A percentile compares a stretch with the other conserved stretches of the same genome.
phyloP scores from a whole-genome alignment of 208 protist species.

The Wallacemonas collosoma region DNA sequence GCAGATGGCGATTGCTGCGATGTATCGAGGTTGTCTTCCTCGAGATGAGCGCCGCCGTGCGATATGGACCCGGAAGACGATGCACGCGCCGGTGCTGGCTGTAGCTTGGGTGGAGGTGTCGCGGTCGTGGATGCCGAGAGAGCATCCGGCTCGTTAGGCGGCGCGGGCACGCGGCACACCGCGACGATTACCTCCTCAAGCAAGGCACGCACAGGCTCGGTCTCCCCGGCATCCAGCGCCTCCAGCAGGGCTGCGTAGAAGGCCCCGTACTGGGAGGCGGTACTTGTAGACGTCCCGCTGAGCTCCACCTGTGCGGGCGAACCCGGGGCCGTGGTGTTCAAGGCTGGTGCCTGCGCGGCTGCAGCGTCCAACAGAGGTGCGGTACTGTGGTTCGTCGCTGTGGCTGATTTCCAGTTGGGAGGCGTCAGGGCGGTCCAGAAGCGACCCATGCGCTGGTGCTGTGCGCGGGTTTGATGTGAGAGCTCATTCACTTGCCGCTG shows the following conservation, averaged over 20 bases:
- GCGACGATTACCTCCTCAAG: not conserved
- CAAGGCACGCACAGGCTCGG: constrained; percentile 11
- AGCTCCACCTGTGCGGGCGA: constrained; percentile 1
- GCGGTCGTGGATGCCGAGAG: too few relatives aligned
- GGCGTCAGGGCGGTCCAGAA: constrained; percentile 31
- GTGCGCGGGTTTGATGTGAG: constrained; percentile 29
- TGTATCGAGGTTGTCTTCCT: too few relatives aligned
- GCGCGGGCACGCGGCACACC: not conserved
- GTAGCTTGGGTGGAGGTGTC: too few relatives aligned
- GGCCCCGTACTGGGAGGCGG: not conserved
- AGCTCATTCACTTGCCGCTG: constrained; percentile 54
- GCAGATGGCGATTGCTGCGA: not conserved
- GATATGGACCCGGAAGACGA: too few relatives aligned
- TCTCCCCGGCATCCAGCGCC: constrained; percentile 24
- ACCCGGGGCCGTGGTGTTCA: not conserved
- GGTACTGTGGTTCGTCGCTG: not conserved
- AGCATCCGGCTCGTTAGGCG: too few relatives aligned
- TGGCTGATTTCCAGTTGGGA: not conserved
- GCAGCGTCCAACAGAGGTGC: not conserved
- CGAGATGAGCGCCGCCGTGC: too few relatives aligned
- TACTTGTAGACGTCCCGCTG: not conserved
- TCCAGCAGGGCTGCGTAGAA: constrained; percentile 23
- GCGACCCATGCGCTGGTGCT: constrained; percentile 26
- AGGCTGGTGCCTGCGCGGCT: not conserved
- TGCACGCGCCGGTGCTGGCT: too few relatives aligned